Evolutionary conservation across 345 rosid genomes (phyloP).

Genomic region (Eucalyptus grandis): DNA sequence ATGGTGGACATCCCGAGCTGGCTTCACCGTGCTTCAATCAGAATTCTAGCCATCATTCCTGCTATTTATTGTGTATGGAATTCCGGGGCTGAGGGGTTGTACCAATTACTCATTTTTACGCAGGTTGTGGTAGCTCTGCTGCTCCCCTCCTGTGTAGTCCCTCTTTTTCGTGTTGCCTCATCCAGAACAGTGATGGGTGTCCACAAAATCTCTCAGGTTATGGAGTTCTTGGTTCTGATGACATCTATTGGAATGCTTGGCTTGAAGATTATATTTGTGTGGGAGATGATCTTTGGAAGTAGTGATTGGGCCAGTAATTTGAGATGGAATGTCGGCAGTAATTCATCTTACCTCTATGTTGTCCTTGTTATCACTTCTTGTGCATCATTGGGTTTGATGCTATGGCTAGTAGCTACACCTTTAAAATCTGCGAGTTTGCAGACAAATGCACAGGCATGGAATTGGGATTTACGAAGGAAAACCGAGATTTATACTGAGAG

Average conservation of each 20-base stretch:
- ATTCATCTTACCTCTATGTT: slow-evolving; percentile 38
- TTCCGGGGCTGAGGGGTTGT: slow-evolving; percentile 85
- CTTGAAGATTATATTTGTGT: slow-evolving; percentile 64
- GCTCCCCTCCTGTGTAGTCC: slow-evolving; percentile 88
- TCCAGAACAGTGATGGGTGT: slow-evolving; percentile 81
- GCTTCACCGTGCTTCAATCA: slow-evolving; percentile 84
- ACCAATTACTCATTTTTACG: slow-evolving; percentile 66
- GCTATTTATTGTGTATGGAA: slow-evolving; percentile 83
- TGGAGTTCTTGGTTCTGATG: slow-evolving; percentile 53
- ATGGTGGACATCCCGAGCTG: slow-evolving; percentile 77
- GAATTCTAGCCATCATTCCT: slow-evolving; percentile 75
- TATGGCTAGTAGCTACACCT: slow-evolving; percentile 86
- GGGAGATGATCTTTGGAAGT: slow-evolving; percentile 79
- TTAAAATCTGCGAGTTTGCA: slow-evolving; percentile 61
- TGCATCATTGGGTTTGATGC: slow-evolving; percentile 69
- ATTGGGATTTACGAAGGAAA: slow-evolving; percentile 30
- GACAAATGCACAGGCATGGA: slow-evolving; percentile 43
- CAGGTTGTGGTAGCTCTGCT: slow-evolving; percentile 82
- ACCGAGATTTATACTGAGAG: slow-evolving; percentile 14
- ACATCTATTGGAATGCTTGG: slow-evolving; percentile 66
- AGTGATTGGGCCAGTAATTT: slow-evolving; percentile 90
- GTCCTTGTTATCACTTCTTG: slow-evolving; percentile 50
- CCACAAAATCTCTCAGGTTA: slow-evolving; percentile 64
- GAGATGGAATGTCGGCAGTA: slow-evolving; percentile 54
- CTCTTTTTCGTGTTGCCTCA: slow-evolving; percentile 81